Evolutionary conservation across 108 stramenopile species (phyloP), one percentile per base, ranked within the genome.

Genomic region (Craspedostauros australis): DNA sequence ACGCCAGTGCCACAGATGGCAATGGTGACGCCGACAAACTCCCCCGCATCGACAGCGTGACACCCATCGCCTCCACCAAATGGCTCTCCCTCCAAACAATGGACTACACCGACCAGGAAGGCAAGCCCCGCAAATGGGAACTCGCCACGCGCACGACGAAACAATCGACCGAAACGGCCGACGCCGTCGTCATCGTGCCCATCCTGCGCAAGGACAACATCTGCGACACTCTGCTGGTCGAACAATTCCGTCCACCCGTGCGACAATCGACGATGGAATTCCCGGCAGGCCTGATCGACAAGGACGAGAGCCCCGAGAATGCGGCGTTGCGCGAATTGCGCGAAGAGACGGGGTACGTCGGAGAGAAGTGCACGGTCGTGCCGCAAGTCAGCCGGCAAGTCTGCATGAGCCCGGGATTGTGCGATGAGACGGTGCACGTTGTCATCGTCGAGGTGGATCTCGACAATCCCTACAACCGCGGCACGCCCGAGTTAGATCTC

Each of bases 201-300:
- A 50, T 81, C 5, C 52, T 85, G 22, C 28, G 50, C 22, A 29
- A 61, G n/a, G 39, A 62, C 30, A 38, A 60, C 29, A 41, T 57
- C 5, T 53, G 62, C 9, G 69, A 76, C 19, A 76, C 73, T 11
- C 15, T 75, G 8, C 36, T 76, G 41, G 83, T 88, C 8, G 60
- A 74, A 34, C 87, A 88, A 40, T 88, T 64, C 40, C 75, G 87
- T 8, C 87, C 87, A 18, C 80, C 87, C 0, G 65, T 88, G 0
- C 54, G 72, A 16, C 47, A 46, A 19, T 47, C 52, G 18, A 82
- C 81, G 8, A 45, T 88, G 26, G 87, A 88, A 50, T 64, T 88
- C 30, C 87, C 87, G 3, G 87, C 87, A n/a, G 87, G 87, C 7
- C 59, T 88, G 36, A 84, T 88, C 52, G 87, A 88, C 56, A 39